Evolutionary conservation across 495 filamentous ascomycete species (phyloP), one percentile per base, ranked within the genome.

Genomic region (Aspergillus nanangensis): DNA sequence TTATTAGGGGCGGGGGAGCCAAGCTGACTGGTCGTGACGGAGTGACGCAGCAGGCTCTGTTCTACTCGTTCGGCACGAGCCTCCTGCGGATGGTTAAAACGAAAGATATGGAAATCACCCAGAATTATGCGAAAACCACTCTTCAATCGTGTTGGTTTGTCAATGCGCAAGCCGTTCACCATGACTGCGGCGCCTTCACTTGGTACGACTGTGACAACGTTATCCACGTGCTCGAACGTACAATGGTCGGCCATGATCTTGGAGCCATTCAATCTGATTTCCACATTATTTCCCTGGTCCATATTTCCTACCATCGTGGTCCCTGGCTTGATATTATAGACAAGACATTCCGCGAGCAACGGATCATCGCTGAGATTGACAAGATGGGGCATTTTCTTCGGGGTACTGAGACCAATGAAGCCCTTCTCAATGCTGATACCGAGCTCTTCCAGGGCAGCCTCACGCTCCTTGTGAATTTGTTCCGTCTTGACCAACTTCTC

Each of bases 341-440:
- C 88, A 47, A 99, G 76, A 67, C 94, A 99, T 69, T 97, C 93
- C 18, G 91, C 92, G 24, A 99, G 73, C 15, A 99, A 72, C 4
- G 93, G 93, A 58, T 99, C 93, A 61, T 99, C 93, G 52, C 89
- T 95, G 15, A 99, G 70, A 58, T 99, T 99, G 69, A 99, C 93
- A 62, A 99, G 73, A 79, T 99, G 93, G 4, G 93, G 93, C 87
- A 96, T 97, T 68, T 93, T 95, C 69, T 96, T 99, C 1, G 93
- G 93, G 9, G 92, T 97, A 33, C 89, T 91, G 35, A 99, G 69
- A 22, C 93, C 93, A 44, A 99, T 83, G 60, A 95, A 96, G 11
- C 94, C 93, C 62, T 97, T 99, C 61, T 97, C 93, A 51, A 99
- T 99, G 61, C 90, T 95, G 65, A 99, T 96, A 44, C 93, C 93